phyloP scores from a whole-genome alignment of 2,329 filamentous ascomycete species.

The Fusarium sacchari region DNA sequence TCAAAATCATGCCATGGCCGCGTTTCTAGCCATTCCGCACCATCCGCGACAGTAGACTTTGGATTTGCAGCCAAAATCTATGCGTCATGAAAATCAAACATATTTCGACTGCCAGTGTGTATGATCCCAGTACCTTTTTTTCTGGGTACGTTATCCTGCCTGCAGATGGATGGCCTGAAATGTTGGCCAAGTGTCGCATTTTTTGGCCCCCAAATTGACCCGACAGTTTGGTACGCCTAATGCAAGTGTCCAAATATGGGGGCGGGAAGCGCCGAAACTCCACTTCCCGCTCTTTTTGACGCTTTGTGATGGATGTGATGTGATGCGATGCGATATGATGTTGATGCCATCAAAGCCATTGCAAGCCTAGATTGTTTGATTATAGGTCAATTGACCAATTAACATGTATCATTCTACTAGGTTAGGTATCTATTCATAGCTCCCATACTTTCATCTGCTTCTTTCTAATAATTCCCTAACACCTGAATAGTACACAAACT shows the following conservation, averaged over 20 bases:
- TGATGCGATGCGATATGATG: not conserved
- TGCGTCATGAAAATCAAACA: slow-evolving; percentile 26
- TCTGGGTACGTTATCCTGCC: slow-evolving; percentile 13
- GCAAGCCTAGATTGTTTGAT: not conserved
- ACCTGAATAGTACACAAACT: not conserved
- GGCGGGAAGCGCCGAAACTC: not conserved
- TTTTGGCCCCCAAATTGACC: slow-evolving; percentile 15
- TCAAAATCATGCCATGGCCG: not conserved
- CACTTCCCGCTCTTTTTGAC: slow-evolving; percentile 12
- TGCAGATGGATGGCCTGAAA: slow-evolving; percentile 11
- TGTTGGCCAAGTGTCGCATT: slow-evolving; percentile 17
- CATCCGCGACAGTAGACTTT: not conserved
- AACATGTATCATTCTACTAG: not conserved
- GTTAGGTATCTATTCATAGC: not conserved
- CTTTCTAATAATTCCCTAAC: not conserved
- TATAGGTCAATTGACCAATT: not conserved
- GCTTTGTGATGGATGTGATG: not conserved
- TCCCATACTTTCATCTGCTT: not conserved
- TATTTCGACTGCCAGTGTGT: not conserved
- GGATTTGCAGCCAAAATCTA: not conserved
- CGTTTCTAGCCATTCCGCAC: not conserved
- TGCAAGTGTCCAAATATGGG: slow-evolving; percentile 12
- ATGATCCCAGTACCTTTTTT: not conserved
- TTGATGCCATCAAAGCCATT: not conserved
- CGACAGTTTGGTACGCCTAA: slow-evolving; percentile 21